Conservation (phyloP, 1,284 basidiomycete genomes). For the Flammula alnicola region DNA sequence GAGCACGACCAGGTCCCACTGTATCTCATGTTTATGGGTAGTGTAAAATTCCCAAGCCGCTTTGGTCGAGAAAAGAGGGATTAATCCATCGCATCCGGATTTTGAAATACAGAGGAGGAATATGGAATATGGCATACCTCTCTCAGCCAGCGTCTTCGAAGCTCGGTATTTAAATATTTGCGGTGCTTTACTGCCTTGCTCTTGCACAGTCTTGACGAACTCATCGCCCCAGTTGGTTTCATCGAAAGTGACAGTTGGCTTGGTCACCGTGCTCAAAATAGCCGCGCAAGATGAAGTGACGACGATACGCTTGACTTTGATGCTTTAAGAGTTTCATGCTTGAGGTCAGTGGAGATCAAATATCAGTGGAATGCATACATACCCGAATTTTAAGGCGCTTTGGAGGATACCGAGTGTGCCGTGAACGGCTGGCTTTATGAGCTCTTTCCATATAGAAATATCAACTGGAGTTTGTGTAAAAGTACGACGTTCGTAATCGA, state of each 20-base stretch:
- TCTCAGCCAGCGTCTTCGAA: constrained; percentile 53
- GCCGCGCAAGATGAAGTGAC: constrained; percentile 69
- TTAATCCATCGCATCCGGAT: not conserved
- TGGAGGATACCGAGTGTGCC: constrained; percentile 46
- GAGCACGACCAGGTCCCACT: constrained; percentile 47
- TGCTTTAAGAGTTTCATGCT: too few relatives aligned
- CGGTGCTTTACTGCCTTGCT: constrained; percentile 46
- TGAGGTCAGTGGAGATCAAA: too few relatives aligned
- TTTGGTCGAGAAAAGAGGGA: constrained; percentile 21
- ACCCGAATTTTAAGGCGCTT: constrained; percentile 42
- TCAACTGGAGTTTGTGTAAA: not conserved
- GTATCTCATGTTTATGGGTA: constrained; percentile 37
- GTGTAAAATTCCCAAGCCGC: constrained; percentile 49
- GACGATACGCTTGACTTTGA: constrained; percentile 60
- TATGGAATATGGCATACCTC: constrained; percentile 29
- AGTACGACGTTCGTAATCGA: too few relatives aligned
- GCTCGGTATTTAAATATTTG: constrained; percentile 41
- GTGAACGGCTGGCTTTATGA: constrained; percentile 45
- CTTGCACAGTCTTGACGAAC: constrained; percentile 46
- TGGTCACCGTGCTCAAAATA: constrained; percentile 31
- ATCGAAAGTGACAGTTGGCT: constrained; percentile 32
- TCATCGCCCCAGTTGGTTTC: constrained; percentile 67
- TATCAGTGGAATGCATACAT: constrained; percentile 5
- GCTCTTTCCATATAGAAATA: too few relatives aligned
- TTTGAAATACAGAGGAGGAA: not conserved